Evolutionary conservation across 176 grass and related monocot genomes (phyloP), one percentile per base, ranked within the genome.

Genomic region (Alopecurus myosuroides): DNA sequence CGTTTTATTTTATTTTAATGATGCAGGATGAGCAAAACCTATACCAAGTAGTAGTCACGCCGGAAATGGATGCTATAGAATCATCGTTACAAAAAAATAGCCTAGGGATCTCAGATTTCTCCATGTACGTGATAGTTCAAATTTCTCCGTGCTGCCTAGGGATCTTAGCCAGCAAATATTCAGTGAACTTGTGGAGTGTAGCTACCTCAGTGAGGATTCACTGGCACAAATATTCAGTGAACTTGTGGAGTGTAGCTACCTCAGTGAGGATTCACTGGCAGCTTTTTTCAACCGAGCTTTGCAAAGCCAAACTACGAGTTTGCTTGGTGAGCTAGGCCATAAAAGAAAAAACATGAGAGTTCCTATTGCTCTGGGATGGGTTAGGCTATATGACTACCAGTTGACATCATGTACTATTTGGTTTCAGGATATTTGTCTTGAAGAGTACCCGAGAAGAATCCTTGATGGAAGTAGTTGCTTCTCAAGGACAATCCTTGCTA

Each of bases 121-220:
- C n/a, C n/a, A n/a, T n/a, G n/a, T n/a, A n/a, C n/a, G n/a, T n/a
- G n/a, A n/a, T n/a, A n/a, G n/a, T n/a, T 86, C 73, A 73, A 89
- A 90, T 85, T 92, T 98, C 76, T 86, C 93, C 15, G 40, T 87
- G 89, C 81, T 98, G 48, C 96, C 96, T 52, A 95, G 91, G 76
- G 96, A 98, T 90, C 90, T 98, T 87, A 98, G 91, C 80, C 96
- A 98, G 82, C 93, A 92, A 82, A 90, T 98, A 89, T 95, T 98
- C 79, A 89, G 94, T 76, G 89, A 94, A 80, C 70, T 98, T 81
- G 91, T 92, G 65, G 85, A 92, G 76, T 87, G 65, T 60, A 82
- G 76, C 71, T 83, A 49, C 81, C 91, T 98, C 40, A 94, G 73
- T 0, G 93, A 95, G 78, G 71, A 26, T n/a, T 90, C 78, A 37